Percentiles rank a stretch among this genome's conserved stretches.
Conservation (phyloP, 805 yeast species). For the Lipomyces oligophaga region DNA sequence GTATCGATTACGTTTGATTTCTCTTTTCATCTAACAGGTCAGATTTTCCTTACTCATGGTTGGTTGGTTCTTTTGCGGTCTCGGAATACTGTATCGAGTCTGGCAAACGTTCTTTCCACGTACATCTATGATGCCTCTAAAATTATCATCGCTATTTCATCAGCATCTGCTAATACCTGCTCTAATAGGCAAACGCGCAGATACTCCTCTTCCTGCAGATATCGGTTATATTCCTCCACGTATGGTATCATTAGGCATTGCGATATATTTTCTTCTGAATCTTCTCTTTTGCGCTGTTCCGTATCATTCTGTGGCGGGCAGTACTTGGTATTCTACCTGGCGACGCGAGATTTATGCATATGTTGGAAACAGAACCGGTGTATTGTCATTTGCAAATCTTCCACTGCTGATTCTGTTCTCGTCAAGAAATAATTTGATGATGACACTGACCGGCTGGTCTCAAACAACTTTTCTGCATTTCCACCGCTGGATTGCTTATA, state of each 20-base stretch:
- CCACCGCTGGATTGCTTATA: conserved; percentile 63
- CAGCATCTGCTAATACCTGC: neutral
- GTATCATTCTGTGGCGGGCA: neutral
- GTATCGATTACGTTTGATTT: neutral
- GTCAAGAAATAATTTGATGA: conserved; percentile 66
- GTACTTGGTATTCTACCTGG: neutral
- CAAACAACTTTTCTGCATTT: conserved; percentile 55
- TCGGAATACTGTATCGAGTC: neutral
- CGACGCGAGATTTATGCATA: neutral
- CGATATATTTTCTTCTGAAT: neutral
- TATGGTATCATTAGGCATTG: neutral
- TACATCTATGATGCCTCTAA: neutral
- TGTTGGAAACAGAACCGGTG: conserved; percentile 29
- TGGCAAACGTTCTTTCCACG: neutral
- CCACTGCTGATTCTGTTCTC: conserved; percentile 65
- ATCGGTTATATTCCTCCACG: neutral
- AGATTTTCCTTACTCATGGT: neutral
- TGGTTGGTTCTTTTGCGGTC: neutral
- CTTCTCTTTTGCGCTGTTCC: neutral
- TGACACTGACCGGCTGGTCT: conserved; percentile 57
- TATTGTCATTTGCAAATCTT: conserved; percentile 32
- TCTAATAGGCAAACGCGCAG: neutral
- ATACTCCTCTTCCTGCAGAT: neutral
- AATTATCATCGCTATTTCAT: neutral
- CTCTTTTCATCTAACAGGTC: neutral